A percentile compares a stretch with the other conserved stretches of the same genome.
Conservation (phyloP, 1,284 basidiomycete genomes). For the Trichosporon coremiiforme region DNA sequence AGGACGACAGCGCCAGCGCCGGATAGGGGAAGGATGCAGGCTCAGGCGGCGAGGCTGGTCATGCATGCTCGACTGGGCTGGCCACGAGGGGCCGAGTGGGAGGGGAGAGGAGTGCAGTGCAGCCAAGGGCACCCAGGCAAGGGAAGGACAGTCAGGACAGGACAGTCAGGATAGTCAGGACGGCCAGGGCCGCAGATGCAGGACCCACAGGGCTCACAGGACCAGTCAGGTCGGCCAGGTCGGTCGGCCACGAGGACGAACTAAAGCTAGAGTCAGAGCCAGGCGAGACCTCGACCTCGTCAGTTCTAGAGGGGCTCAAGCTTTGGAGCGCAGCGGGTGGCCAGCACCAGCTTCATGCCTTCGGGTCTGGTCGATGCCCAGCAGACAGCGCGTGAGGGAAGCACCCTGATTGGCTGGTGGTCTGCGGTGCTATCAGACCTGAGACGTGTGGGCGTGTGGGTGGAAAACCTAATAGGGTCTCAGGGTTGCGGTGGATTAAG, state of each 20-base stretch:
- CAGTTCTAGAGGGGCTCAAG: background rate
- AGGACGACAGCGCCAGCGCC: background rate
- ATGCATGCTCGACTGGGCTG: background rate
- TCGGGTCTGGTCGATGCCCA: background rate
- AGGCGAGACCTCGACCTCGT: background rate
- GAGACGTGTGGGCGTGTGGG: background rate
- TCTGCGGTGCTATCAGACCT: background rate
- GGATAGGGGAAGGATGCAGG: background rate
- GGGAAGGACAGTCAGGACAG: background rate
- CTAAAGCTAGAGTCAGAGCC: background rate
- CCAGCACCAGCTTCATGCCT: background rate
- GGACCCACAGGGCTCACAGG: background rate
- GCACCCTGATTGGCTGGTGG: background rate
- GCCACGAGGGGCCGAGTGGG: background rate
- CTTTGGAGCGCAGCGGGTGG: background rate
- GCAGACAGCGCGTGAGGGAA: background rate
- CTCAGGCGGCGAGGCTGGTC: background rate
- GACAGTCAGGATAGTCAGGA: background rate
- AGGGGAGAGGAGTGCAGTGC: background rate
- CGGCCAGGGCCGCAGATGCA: slow-evolving; percentile 9
- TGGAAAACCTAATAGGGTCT: background rate
- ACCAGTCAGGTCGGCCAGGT: slow-evolving; percentile 3
- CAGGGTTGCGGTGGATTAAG: background rate
- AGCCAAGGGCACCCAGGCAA: background rate
- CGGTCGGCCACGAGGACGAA: background rate